These are phyloP conservation scores for Arbutus unedo DNA, from an alignment of 148 eudicot genomes.

Conservation along the genomic window DNA sequence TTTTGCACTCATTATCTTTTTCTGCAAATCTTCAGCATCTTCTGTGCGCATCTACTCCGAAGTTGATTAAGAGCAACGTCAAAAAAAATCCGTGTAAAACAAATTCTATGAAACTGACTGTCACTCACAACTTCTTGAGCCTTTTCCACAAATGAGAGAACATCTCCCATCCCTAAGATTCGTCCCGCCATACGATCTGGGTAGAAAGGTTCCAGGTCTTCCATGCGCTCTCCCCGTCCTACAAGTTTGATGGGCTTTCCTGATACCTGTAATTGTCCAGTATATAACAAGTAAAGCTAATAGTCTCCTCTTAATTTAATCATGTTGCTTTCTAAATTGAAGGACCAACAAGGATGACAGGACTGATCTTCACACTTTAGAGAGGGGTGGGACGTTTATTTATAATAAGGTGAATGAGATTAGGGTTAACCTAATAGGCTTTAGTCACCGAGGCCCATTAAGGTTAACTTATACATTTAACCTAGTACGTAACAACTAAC, in stretches of 20 bases:
- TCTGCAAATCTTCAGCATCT: constrained; percentile 93
- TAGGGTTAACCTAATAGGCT: too few relatives aligned
- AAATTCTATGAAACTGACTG: constrained; percentile 5
- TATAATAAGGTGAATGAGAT: too few relatives aligned
- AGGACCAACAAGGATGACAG: background rate
- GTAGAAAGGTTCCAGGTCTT: constrained; percentile 97
- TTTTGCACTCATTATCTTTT: constrained; percentile 93
- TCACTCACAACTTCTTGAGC: constrained; percentile 95
- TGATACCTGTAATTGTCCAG: constrained; percentile 58
- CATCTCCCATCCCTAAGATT: constrained; percentile 98
- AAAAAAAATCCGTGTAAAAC: constrained; percentile 9
- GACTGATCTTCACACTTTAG: too few relatives aligned
- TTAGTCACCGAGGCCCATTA: too few relatives aligned
- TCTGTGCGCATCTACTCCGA: constrained; percentile 82
- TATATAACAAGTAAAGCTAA: background rate
- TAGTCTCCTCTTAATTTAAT: background rate
- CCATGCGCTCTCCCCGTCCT: constrained; percentile 97
- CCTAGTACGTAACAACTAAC: too few relatives aligned
- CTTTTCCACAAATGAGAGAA: constrained; percentile 94
- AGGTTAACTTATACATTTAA: too few relatives aligned
- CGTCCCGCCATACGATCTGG: constrained; percentile 99
- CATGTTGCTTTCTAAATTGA: background rate
- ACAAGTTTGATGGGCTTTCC: constrained; percentile 99
- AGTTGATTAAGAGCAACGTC: constrained; percentile 15
- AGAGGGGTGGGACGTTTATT: too few relatives aligned